Evolutionary conservation across 2,329 filamentous ascomycete species (phyloP), one percentile per base, ranked within the genome.

Genomic region (Alternaria gaisen): DNA sequence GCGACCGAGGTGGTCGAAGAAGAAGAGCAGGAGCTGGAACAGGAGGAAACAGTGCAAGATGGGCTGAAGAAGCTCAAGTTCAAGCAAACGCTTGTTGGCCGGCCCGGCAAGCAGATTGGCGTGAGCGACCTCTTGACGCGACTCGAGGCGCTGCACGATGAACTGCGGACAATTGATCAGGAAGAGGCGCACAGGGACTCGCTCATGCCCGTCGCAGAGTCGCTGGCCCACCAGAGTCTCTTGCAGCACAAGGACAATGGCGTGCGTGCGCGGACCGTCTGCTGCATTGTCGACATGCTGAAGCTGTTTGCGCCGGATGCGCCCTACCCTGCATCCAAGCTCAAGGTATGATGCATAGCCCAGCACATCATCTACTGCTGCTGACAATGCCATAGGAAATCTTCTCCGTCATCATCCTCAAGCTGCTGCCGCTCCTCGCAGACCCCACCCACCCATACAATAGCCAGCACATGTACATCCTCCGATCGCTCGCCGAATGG

Each of bases 231-330:
- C 65, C 88, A 90, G 63, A 93, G 95, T 73, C 84, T 99, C 24
- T 82, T 99, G 47, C 88, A 88, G 61, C 95, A 99, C 81, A 97
- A 97, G 82, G 95, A 99, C 79, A 91, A 90, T 67, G 95, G 95
- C 57, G 93, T 99, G 66, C 91, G 91, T 79, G 94, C 95, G 26
- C 97, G 91, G 83, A 88, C 92, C 32, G 90, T 93, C 43, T 92
- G 92, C 73, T 98, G 94, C 77, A 84, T 98, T 63, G 93, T 97
- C 56, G 95, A 99, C 77, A 91, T 99, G 69, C 87, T 99, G 76
- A 90, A 92, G 71, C 86, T 99, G 58, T 97, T 93, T 80, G 95
- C 95, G 28, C 95, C 95, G 0, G 90, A 98, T 84, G 95, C 95
- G 76, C 95, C 95, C 18, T 98, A 97, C 80, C 96, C 93, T 24